Conservation (phyloP, 257 asterid genomes). For the Anisodus tanguticus region DNA sequence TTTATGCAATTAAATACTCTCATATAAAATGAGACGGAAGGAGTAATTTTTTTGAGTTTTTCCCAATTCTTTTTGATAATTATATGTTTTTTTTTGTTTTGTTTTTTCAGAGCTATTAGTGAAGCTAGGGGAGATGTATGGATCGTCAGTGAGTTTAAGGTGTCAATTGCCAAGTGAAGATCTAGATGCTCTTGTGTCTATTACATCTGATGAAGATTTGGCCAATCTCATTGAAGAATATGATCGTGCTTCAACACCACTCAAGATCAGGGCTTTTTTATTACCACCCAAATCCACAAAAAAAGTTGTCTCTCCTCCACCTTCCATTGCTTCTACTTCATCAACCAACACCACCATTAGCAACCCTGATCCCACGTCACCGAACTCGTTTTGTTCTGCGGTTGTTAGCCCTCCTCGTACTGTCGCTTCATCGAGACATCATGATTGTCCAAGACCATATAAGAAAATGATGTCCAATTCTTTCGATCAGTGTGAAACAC, state of each 20-base stretch:
- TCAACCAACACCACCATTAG: conserved; percentile 43
- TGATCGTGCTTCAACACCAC: conserved; percentile 47
- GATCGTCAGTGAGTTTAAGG: conserved; percentile 57
- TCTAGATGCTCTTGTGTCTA: conserved; percentile 73
- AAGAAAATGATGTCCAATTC: background rate
- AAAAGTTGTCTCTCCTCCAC: conserved; percentile 47
- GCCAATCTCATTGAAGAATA: conserved; percentile 78
- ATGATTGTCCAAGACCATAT: conserved; percentile 16
- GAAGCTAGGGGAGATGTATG: conserved; percentile 71
- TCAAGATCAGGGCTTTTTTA: conserved; percentile 73
- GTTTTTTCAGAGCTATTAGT: conserved; percentile 58
- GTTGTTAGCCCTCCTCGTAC: conserved; percentile 28
- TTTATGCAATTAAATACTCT: too few species aligned
- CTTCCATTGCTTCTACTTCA: conserved; percentile 53
- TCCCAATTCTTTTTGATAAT: background rate
- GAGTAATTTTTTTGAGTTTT: background rate
- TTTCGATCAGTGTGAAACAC: background rate
- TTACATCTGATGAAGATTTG: conserved; percentile 82
- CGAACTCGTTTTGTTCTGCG: conserved; percentile 43
- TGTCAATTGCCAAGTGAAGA: conserved; percentile 84
- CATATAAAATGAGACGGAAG: background rate
- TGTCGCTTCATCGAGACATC: conserved; percentile 32
- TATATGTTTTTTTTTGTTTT: background rate
- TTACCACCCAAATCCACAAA: conserved; percentile 55
- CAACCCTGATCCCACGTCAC: conserved; percentile 47